phyloP scores from a whole-genome alignment of 768 basidiomycete species.

The Lactarius evosmus region DNA sequence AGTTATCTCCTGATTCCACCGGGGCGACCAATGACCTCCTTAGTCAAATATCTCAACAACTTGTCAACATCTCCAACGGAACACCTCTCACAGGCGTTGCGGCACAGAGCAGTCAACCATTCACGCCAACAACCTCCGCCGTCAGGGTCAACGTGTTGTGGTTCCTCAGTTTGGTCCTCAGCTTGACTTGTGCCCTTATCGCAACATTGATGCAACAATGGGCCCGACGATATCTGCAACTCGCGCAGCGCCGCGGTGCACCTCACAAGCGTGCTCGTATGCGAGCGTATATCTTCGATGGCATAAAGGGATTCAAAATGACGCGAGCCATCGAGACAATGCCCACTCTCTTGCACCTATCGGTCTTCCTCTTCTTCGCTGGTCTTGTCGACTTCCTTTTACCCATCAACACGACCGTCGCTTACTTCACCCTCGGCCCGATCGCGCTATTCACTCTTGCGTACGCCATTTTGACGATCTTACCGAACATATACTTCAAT shows the following conservation, averaged over 20 bases:
- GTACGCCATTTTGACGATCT: not conserved
- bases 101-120: not conserved
- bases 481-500: not conserved
- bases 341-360: not conserved
- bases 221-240: not conserved
- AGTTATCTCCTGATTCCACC: conserved; percentile 6
- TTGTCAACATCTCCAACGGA: not conserved
- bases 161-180: conserved; percentile 13
- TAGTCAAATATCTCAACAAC: not conserved
- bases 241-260: not conserved
- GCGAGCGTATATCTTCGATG: not conserved
- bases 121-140: not conserved
- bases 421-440: not conserved
- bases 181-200: conserved; percentile 2
- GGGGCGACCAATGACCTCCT: not conserved
- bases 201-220: conserved; percentile 17
- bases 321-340: not conserved
- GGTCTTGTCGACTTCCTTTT: not conserved
- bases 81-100: not conserved
- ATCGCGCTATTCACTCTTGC: not conserved
- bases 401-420: not conserved
- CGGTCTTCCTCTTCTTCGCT: conserved; percentile 11
- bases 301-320: not conserved
- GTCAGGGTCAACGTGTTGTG: conserved; percentile 13
- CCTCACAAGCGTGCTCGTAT: not conserved